These are phyloP conservation scores for Aeschynomene evenia DNA, from an alignment of 306 rosid genomes.

Conservation along the genomic window DNA sequence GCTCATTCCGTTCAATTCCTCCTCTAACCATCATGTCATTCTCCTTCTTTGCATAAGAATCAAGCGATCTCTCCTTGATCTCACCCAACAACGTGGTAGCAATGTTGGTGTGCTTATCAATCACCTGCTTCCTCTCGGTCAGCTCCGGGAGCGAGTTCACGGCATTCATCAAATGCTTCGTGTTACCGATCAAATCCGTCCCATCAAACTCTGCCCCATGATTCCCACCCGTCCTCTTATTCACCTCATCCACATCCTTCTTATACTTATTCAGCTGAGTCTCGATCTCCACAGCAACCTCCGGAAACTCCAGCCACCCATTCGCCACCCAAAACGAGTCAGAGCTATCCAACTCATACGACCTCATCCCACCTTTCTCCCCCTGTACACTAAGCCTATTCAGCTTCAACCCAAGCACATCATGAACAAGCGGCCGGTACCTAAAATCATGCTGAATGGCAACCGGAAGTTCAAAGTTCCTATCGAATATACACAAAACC, in stretches of 20 bases:
- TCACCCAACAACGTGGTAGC: slow-evolving; percentile 91
- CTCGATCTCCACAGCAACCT: slow-evolving; percentile 95
- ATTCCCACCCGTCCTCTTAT: slow-evolving; percentile 81
- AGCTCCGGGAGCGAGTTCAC: slow-evolving; percentile 94
- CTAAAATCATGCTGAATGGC: slow-evolving; percentile 96
- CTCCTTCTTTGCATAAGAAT: slow-evolving; percentile 90
- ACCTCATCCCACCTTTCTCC: slow-evolving; percentile 89
- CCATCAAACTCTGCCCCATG: slow-evolving; percentile 89
- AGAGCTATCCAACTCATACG: slow-evolving; percentile 77
- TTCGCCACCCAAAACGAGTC: slow-evolving; percentile 89
- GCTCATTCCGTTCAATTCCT: slow-evolving; percentile 78
- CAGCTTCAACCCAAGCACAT: slow-evolving; percentile 80
- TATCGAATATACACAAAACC: slow-evolving; percentile 77
- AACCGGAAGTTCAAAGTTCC: slow-evolving; percentile 86
- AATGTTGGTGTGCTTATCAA: slow-evolving; percentile 94
- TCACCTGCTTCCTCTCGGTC: slow-evolving; percentile 90
- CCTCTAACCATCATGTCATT: slow-evolving; percentile 91
- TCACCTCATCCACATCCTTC: slow-evolving; percentile 95
- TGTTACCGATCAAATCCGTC: slow-evolving; percentile 89
- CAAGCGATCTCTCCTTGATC: slow-evolving; percentile 95
- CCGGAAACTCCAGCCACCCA: slow-evolving; percentile 84
- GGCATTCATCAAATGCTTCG: slow-evolving; percentile 95
- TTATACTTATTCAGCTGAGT: slow-evolving; percentile 82
- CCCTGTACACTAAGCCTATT: slow-evolving; percentile 86
- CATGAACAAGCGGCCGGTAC: slow-evolving; percentile 86